Evolutionary conservation across 345 rosid genomes (phyloP).

Genomic region (Cochlearia excelsa): DNA sequence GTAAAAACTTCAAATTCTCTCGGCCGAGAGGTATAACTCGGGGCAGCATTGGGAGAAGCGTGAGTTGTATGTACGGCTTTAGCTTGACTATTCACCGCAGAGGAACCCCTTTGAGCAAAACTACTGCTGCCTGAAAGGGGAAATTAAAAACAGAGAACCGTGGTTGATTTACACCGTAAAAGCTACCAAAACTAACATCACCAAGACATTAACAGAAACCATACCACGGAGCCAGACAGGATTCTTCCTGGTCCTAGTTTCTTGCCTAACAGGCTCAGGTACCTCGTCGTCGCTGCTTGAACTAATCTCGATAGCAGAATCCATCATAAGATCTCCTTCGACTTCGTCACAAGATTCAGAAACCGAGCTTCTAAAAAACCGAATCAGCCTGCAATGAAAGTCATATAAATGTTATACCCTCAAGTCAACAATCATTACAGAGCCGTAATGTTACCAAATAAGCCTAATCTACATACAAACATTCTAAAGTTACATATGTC

Average conservation of each 20-base stretch:
- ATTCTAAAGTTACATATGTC: too few species aligned
- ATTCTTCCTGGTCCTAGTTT: conserved; percentile 21
- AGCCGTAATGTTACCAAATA: not conserved
- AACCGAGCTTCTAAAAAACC: conserved; percentile 17
- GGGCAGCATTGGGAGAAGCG: conserved; percentile 23
- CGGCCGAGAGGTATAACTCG: conserved; percentile 26
- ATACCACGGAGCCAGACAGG: conserved; percentile 30
- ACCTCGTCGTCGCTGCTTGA: conserved; percentile 29
- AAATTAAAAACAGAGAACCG: not conserved
- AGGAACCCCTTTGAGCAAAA: not conserved
- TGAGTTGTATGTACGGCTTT: conserved; percentile 21
- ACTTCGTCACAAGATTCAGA: conserved; percentile 15
- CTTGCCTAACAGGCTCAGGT: conserved; percentile 13
- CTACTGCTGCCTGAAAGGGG: conserved; percentile 10
- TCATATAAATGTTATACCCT: not conserved
- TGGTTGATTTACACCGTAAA: conserved; percentile 1
- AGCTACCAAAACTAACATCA: conserved; percentile 8
- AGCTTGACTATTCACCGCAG: conserved; percentile 21
- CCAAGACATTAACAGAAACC: not conserved
- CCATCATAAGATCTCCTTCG: conserved; percentile 21
- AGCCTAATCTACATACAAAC: not conserved
- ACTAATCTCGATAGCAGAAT: conserved; percentile 33
- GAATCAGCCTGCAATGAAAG: conserved; percentile 19
- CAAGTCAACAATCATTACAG: not conserved
- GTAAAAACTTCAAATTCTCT: conserved; percentile 36